Conservation (phyloP, 2,329 filamentous ascomycete genomes). For the Curvularia sp. region DNA sequence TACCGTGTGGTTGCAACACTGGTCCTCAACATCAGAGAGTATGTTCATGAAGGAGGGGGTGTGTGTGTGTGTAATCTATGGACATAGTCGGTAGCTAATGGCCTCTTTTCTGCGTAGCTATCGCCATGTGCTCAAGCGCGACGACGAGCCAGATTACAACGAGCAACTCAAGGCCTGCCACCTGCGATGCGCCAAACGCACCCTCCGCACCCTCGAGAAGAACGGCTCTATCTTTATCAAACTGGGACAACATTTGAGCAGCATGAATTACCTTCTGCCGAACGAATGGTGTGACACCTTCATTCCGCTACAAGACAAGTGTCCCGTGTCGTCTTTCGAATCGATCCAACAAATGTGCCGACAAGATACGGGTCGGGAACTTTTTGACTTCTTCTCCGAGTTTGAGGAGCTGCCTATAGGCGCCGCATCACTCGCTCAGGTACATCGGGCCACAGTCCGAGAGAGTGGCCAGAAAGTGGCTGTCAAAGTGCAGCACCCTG, state of each 20-base stretch:
- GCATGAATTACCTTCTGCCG: slow-evolving; percentile 93
- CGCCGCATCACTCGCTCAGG: slow-evolving; percentile 91
- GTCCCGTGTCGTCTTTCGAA: slow-evolving; percentile 87
- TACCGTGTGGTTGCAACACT: slow-evolving; percentile 79
- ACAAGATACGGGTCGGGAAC: slow-evolving; percentile 77
- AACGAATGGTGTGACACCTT: slow-evolving; percentile 95
- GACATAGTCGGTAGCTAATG: slow-evolving; percentile 24
- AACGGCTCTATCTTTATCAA: slow-evolving; percentile 99
- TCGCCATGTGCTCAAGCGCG: slow-evolving; percentile 78
- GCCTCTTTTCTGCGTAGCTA: slow-evolving; percentile 67
- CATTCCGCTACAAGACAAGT: slow-evolving; percentile 93
- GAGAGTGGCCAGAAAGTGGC: slow-evolving; percentile 86
- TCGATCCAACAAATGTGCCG: slow-evolving; percentile 88
- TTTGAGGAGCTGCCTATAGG: slow-evolving; percentile 85
- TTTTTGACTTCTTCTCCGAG: slow-evolving; percentile 84
- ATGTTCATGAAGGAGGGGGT: slow-evolving; percentile 51
- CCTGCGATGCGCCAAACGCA: slow-evolving; percentile 88
- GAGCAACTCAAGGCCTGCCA: slow-evolving; percentile 82
- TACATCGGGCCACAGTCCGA: slow-evolving; percentile 85
- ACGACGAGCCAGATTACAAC: slow-evolving; percentile 70
- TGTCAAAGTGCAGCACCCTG: slow-evolving; percentile 95
- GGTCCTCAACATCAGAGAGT: slow-evolving; percentile 89
- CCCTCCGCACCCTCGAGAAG: slow-evolving; percentile 85
- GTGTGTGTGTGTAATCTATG: not conserved
- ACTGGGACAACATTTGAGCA: slow-evolving; percentile 92